phyloP scores from a whole-genome alignment of 208 protist species.

The Wallacemonas collosoma region DNA sequence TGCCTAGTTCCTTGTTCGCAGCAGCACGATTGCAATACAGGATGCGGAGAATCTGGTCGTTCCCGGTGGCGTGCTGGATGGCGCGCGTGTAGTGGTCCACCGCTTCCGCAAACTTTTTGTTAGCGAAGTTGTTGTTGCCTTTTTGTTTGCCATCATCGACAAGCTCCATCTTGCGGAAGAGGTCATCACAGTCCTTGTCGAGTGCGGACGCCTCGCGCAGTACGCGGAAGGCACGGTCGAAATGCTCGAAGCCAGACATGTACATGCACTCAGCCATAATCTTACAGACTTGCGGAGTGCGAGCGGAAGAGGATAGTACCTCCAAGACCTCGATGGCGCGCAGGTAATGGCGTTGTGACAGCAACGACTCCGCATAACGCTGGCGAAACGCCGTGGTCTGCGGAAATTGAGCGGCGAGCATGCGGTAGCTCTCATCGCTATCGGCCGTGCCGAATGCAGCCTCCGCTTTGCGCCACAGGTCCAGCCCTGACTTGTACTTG shows the following conservation, averaged over 20 bases:
- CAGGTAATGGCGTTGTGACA: conserved; percentile 59
- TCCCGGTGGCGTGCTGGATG: conserved; percentile 63
- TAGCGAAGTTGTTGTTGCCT: conserved; percentile 81
- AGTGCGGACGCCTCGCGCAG: conserved; percentile 56
- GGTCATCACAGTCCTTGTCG: conserved; percentile 69
- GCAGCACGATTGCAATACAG: conserved; percentile 93
- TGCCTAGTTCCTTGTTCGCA: conserved; percentile 85
- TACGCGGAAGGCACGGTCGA: conserved; percentile 65
- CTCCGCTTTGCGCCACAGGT: conserved; percentile 67
- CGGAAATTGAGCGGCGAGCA: conserved; percentile 83
- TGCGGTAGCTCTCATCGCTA: conserved; percentile 79
- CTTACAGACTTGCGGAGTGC: conserved; percentile 53
- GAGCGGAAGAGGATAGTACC: conserved; percentile 45
- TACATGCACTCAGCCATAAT: conserved; percentile 81
- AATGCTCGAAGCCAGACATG: conserved; percentile 83
- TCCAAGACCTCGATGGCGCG: conserved; percentile 71
- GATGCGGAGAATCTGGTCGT: conserved; percentile 86
- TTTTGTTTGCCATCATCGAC: conserved; percentile 90
- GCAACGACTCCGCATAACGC: conserved; percentile 78
- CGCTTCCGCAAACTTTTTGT: conserved; percentile 73
- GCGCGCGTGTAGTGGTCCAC: conserved; percentile 80
- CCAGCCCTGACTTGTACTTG: conserved; percentile 60
- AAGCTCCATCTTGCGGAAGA: conserved; percentile 67
- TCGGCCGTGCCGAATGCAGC: conserved; percentile 66
- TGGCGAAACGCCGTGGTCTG: conserved; percentile 74